phyloP scores from a whole-genome alignment of 1,284 basidiomycete genomes.

The Rhodotorula sp. region DNA sequence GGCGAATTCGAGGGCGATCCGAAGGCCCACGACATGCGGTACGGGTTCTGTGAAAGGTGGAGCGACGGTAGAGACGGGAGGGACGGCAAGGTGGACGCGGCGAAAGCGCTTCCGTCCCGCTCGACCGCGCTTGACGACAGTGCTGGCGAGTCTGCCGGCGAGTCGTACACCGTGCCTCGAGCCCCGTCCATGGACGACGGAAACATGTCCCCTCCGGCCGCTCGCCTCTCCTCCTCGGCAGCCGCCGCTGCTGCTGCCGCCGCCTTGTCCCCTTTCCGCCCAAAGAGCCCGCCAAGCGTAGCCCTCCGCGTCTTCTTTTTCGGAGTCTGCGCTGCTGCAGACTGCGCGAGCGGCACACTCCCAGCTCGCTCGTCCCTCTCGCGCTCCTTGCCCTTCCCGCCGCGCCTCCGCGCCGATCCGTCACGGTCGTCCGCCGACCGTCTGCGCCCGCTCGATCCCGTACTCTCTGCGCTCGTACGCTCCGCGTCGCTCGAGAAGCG shows the following conservation, averaged over 20 bases:
- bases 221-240: neutral
- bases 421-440: neutral
- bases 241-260: neutral
- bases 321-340: neutral
- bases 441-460: neutral
- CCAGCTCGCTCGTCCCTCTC: neutral
- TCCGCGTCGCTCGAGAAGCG: neutral
- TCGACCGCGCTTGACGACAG: neutral
- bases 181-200: neutral
- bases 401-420: neutral
- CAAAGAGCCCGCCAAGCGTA: constrained; percentile 27
- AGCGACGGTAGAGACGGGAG: constrained; percentile 22
- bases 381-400: constrained; percentile 14
- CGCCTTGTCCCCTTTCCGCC: constrained; percentile 5
- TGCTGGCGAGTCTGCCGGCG: constrained; percentile 10
- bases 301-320: constrained; percentile 21
- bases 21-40: constrained; percentile 37
- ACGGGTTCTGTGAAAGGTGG: constrained; percentile 31
- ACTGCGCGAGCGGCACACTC: neutral
- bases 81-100: neutral
- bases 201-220: neutral
- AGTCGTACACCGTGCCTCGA: neutral
- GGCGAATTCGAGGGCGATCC: constrained; percentile 12
- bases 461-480: neutral
- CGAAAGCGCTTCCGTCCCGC: neutral